These are phyloP conservation scores for Tetraselmis striata DNA, from an alignment of 139 green algal species.

Conservation along the genomic window DNA sequence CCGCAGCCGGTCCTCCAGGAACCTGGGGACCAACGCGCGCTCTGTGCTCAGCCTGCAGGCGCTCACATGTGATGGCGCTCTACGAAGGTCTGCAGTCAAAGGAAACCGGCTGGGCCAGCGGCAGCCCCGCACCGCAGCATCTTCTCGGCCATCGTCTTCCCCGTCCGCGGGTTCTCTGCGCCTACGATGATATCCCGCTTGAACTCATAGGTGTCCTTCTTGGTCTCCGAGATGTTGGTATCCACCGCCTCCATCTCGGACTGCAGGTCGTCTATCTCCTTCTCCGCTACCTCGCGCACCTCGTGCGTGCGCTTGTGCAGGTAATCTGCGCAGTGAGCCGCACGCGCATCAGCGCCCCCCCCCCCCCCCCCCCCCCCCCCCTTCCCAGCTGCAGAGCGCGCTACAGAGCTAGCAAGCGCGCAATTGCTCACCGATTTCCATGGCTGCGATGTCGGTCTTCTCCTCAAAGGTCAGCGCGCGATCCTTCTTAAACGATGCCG, in stretches of 20 bases:
- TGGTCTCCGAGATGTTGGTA: slow-evolving; percentile 63
- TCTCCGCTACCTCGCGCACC: slow-evolving; percentile 45
- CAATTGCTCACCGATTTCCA: slow-evolving; percentile 32
- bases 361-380: too few species aligned
- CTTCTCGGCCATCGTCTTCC: slow-evolving; percentile 63
- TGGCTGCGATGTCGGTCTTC: slow-evolving; percentile 54
- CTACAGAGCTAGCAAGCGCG: background rate
- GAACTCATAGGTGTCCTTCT: slow-evolving; percentile 78
- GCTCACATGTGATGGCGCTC: slow-evolving; percentile 1
- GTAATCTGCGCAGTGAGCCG: background rate
- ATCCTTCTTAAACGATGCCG: slow-evolving; percentile 10
- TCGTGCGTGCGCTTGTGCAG: slow-evolving; percentile 3
- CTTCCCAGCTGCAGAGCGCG: background rate
- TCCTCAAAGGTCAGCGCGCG: slow-evolving; percentile 49
- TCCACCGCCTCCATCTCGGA: slow-evolving; percentile 69
- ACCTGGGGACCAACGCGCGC: too few species aligned
- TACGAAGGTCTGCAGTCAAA: background rate
- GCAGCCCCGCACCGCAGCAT: slow-evolving; percentile 55
- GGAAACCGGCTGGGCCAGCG: background rate
- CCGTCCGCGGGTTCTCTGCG: slow-evolving; percentile 59
- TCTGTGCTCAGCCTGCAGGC: slow-evolving; percentile 47
- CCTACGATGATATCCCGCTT: slow-evolving; percentile 78
- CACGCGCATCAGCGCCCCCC: too few species aligned
- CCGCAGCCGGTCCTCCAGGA: slow-evolving; percentile 57
- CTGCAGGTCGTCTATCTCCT: slow-evolving; percentile 60